Conservation (phyloP, 306 rosid species). For the Quercus dentata region DNA sequence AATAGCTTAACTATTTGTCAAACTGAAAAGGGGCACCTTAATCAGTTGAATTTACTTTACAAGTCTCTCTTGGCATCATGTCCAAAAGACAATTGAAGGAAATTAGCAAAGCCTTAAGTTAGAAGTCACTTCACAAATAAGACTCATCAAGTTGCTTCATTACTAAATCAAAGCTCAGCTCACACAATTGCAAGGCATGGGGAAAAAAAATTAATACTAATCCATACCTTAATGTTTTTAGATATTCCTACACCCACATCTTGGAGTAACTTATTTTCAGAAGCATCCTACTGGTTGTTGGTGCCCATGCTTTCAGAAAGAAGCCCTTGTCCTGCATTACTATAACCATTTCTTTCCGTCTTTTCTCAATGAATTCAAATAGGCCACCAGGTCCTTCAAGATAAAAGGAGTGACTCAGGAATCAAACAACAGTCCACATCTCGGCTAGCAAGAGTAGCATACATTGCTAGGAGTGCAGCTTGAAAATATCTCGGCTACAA, state of each 20-base stretch:
- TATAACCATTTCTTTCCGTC: constrained; percentile 18
- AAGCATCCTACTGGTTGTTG: constrained; percentile 40
- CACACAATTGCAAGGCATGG: neutral
- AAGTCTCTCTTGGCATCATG: neutral
- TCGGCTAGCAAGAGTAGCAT: too few relatives aligned
- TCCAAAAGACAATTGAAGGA: neutral
- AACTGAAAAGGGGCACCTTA: neutral
- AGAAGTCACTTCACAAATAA: neutral
- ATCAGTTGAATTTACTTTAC: neutral
- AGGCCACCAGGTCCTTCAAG: too few relatives aligned
- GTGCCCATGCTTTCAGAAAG: constrained; percentile 22
- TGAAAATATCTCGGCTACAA: too few relatives aligned
- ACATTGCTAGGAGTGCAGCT: too few relatives aligned
- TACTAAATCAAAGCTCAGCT: neutral
- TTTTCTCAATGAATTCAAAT: too few relatives aligned
- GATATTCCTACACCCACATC: constrained; percentile 72
- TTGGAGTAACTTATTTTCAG: constrained; percentile 40
- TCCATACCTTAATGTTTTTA: constrained; percentile 54
- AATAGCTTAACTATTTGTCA: neutral
- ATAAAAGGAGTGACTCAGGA: too few relatives aligned
- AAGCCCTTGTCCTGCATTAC: constrained; percentile 65
- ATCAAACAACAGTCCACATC: too few relatives aligned
- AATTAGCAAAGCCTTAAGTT: neutral
- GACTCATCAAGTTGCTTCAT: too few relatives aligned
- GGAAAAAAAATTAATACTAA: neutral